Base-by-base conservation (phyloP, 1,139 yeast genomes). In the Suhomyces coccinellae region DNA sequence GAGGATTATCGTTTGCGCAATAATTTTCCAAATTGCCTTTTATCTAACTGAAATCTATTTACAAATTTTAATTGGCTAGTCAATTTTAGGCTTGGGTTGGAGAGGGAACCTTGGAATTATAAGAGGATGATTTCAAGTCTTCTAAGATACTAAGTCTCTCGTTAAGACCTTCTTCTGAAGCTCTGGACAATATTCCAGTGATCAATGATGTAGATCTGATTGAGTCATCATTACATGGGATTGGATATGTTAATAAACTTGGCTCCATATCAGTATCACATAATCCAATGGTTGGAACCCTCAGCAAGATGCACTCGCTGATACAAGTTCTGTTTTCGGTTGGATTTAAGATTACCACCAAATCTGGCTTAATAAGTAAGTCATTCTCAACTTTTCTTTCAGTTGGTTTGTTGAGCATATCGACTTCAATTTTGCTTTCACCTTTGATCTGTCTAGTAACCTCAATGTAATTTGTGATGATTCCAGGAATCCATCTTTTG, bases 211-310 rank as follows among this genome's bases (percentile, higher is more conserved):
- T 82, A 12, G 95, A 80, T 62, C 99, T 80, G 48, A 82, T 71
- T n/a, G 95, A 85, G 63, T 91, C 98, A 65, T 93, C 98, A 61
- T 93, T 93, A 51, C 95, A 95, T 22, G 99, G 98, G 54, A 93
- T 87, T 41, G 98, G 95, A 65, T 93, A 93, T 2, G 97, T 88
- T 46, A 93, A 86, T 55, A 86, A 69, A 8, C 89, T 80, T 15
- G 98, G 96, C 62, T 93, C 97, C 66, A 86, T 83, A 65, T 93
- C 93, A 24, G 99, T 89, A 66, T 93, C 99, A 53, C 95, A 83
- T 48, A 93, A 79, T 32, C 97, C 99, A 56, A 93, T 83, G 1
- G 98, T 91, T 49, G 99, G 99, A 24, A 93, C 82, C 62, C 95
- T 80, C 50, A 84, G 77, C 58, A 83, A 83, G 53, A 83, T 79